phyloP scores from a whole-genome alignment of 106 monocot species.

The Phalaenopsis aphrodite region DNA sequence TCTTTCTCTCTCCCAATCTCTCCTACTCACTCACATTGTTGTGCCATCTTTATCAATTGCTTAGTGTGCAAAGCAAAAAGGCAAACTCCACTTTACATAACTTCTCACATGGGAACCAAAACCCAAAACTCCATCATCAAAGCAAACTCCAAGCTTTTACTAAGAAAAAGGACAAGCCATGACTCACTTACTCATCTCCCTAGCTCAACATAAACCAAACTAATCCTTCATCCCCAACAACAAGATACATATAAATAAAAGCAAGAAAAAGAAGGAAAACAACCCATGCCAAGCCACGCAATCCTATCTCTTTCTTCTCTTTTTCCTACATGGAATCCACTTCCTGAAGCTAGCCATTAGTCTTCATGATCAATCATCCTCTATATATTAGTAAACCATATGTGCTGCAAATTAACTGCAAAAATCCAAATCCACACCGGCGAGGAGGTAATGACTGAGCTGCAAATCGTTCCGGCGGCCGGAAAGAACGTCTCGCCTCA shows the following conservation, averaged over 20 bases:
- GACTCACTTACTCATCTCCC: too few relatives aligned
- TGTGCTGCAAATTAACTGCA: not conserved
- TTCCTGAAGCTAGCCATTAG: not conserved
- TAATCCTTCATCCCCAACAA: conserved; percentile 1
- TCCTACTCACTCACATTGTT: too few relatives aligned
- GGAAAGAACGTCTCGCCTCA: conserved; percentile 50
- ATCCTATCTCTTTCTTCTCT: conserved; percentile 4
- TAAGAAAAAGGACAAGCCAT: too few relatives aligned
- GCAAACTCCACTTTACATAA: too few relatives aligned
- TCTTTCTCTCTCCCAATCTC: too few relatives aligned
- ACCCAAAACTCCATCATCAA: too few relatives aligned
- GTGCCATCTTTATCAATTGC: too few relatives aligned
- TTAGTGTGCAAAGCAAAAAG: too few relatives aligned
- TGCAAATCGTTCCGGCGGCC: conserved; percentile 55
- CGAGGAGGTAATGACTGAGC: conserved; percentile 25
- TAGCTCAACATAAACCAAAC: not conserved
- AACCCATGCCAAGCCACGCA: conserved; percentile 20
- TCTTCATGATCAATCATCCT: not conserved
- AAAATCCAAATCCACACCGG: not conserved
- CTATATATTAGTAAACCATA: conserved; percentile 9
- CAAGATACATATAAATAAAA: not conserved
- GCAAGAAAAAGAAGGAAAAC: not conserved
- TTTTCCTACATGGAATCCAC: not conserved
- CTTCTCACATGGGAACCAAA: too few relatives aligned
- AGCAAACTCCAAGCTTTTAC: too few relatives aligned